Base-by-base conservation (phyloP, 2,329 filamentous ascomycete species). In the Alternaria sp. region DNA sequence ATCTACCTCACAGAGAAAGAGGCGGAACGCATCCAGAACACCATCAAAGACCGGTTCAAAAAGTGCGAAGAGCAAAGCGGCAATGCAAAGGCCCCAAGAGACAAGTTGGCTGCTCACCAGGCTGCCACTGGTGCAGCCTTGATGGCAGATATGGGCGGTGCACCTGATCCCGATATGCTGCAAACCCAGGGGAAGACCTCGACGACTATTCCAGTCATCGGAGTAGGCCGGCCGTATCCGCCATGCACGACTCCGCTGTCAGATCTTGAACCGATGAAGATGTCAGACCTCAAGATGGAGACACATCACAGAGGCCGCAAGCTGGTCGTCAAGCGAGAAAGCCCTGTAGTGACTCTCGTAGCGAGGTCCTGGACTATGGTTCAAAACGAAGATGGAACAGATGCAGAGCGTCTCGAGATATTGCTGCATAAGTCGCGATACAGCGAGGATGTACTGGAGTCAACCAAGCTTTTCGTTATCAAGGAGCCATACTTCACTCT, bases 401-500 rank as follows among this genome's bases (percentile, higher is more conserved):
- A 82, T 26, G 61, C 71, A 1, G 61, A 77, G 2, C 72, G 81
- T 0, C 36, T 75, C 8, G 73, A 75, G n/a, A 66, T 75, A 36
- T 54, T 67, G 25, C 56, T 75, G 28, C 72, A 74, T 46, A 75
- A 73, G 52, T 61, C 67, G 12, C 65, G 69, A 19, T 67, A 79
- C 4, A 70, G 71, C 0, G 65, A 78, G 5, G 71, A 83, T 6
- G 68, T 81, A 0, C 54, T 87, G 4, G 61, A 68, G 0, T 57
- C 74, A 6, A 75, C 77, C 1, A 75, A 72, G 12, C 68, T 83
- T 0, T 77, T 82, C 11, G 68, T 87, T 26, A 56, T 88, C 26
- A 89, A 88, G 62, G 86, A 88, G 57, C 86, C 86, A 0, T 88
- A 83, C 65, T 81, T 87, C 62, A 86, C 84, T 59, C 50, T 73